These are phyloP conservation scores for Fagus sylvatica DNA, from an alignment of 306 rosid species.

Conservation along the genomic window DNA sequence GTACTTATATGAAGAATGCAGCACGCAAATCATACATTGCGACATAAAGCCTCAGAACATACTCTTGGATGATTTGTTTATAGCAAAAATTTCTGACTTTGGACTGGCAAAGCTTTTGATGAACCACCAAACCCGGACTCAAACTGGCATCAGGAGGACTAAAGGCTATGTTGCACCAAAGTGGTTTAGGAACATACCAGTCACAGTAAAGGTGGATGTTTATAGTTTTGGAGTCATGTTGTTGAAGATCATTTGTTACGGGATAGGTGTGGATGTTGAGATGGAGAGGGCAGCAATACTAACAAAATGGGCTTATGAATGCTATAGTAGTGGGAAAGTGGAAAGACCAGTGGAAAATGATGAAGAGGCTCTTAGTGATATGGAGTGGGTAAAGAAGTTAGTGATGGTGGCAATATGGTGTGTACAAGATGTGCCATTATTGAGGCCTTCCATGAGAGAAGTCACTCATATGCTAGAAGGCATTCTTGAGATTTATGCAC, in stretches of 20 bases:
- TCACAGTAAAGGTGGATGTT: background rate
- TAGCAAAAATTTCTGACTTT: background rate
- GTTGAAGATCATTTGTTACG: background rate
- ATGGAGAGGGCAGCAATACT: background rate
- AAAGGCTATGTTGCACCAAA: slow-evolving; percentile 8
- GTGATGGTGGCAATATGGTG: slow-evolving; percentile 10
- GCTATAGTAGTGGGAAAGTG: background rate
- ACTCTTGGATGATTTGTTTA: slow-evolving; percentile 1
- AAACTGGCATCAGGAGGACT: background rate
- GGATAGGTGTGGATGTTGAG: slow-evolving; percentile 1
- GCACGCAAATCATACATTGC: background rate
- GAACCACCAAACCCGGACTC: background rate
- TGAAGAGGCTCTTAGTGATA: background rate
- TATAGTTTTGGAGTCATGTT: slow-evolving; percentile 2
- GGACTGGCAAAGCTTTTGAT: slow-evolving; percentile 2
- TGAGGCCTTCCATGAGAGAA: slow-evolving; percentile 8
- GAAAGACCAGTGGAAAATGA: background rate
- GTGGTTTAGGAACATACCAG: background rate
- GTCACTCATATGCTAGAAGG: slow-evolving; percentile 4
- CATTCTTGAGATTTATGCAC: background rate
- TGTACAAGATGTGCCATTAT: background rate
- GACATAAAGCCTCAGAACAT: slow-evolving; percentile 6
- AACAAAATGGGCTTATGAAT: background rate
- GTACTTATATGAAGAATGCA: slow-evolving; percentile 5
- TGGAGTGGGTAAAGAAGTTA: background rate